Evolutionary conservation across 2,329 filamentous ascomycete species (phyloP).

Genomic region (Zelopaecilomyces penicillatus): DNA sequence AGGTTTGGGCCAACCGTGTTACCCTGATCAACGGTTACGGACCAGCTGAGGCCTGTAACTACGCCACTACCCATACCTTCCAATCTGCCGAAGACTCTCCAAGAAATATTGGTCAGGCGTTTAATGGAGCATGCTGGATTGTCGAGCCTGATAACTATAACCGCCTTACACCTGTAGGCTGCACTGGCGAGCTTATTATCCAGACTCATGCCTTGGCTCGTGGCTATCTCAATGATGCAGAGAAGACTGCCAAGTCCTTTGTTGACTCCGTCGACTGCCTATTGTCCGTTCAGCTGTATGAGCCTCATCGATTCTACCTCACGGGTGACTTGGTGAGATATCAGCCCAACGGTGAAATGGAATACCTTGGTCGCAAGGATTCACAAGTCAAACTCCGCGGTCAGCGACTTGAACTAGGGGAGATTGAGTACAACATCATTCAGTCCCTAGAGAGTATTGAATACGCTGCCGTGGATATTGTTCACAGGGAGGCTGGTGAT

Average conservation of each 20-base stretch:
- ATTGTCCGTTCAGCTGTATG: constrained; percentile 37
- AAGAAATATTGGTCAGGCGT: constrained; percentile 6
- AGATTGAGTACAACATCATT: constrained; percentile 5
- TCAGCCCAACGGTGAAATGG: constrained; percentile 14
- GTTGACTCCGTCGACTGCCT: constrained; percentile 20
- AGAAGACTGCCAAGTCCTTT: constrained; percentile 11
- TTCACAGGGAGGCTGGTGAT: constrained; percentile 1
- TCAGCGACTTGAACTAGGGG: constrained; percentile 5
- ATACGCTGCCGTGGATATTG: constrained; percentile 5
- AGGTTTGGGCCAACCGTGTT: constrained; percentile 7
- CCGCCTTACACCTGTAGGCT: constrained; percentile 2
- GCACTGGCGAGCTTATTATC: constrained; percentile 5
- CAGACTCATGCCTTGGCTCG: constrained; percentile 2
- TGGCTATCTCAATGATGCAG: constrained; percentile 3
- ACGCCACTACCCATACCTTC: constrained; percentile 8
- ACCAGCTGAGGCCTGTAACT: constrained; percentile 11
- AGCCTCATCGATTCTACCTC: constrained; percentile 27
- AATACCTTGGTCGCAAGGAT: constrained; percentile 5
- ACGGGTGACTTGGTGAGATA: constrained; percentile 39
- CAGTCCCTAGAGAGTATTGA: neutral
- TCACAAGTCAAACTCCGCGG: constrained; percentile 7
- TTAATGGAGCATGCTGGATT: constrained; percentile 7
- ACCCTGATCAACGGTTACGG: constrained; percentile 13
- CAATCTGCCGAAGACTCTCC: constrained; percentile 5
- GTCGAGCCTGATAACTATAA: constrained; percentile 5